Percentiles rank a stretch among this genome's conserved stretches.
phyloP scores from a whole-genome alignment of 1,284 basidiomycete species.

The Fomes fomentarius region DNA sequence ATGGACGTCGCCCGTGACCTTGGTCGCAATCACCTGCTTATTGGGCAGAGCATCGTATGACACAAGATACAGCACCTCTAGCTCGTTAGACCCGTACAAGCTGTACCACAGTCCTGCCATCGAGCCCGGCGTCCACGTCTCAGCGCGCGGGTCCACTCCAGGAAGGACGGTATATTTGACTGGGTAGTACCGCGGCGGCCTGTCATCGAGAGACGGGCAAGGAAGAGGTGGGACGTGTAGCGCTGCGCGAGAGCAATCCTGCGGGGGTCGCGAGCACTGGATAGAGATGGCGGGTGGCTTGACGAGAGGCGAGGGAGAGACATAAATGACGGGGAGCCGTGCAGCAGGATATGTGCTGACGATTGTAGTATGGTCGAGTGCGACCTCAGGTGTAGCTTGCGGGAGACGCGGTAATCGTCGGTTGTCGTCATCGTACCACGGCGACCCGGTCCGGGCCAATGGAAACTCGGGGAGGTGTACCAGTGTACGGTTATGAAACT shows the following conservation, averaged over 20 bases:
- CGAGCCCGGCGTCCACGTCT: conserved; percentile 10
- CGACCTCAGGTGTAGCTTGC: conserved; percentile 1
- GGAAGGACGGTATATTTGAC: conserved; percentile 8
- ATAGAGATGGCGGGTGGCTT: conserved; percentile 25
- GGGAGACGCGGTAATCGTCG: conserved; percentile 21
- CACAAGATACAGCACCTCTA: conserved; percentile 26
- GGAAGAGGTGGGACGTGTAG: conserved; percentile 13
- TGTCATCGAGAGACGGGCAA: conserved; percentile 16
- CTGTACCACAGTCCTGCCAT: conserved; percentile 29
- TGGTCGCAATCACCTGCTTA: conserved; percentile 17
- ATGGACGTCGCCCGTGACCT: conserved; percentile 26
- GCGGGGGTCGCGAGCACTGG: conserved; percentile 3
- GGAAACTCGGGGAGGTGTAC: conserved; percentile 28
- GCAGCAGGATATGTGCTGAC: conserved; percentile 26
- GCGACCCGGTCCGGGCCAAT: conserved; percentile 1
- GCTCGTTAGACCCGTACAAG: conserved; percentile 22
- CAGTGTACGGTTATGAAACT: conserved; percentile 23
- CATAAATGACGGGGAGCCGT: conserved; percentile 27
- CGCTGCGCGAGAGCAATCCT: conserved; percentile 6
- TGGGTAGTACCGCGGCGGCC: conserved; percentile 28
- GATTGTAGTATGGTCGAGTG: conserved; percentile 19
- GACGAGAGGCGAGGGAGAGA: conserved; percentile 10
- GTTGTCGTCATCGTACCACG: conserved; percentile 25
- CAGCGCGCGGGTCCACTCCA: conserved; percentile 9
- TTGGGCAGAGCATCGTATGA: conserved; percentile 7